Evolutionary conservation across 768 basidiomycete genomes (phyloP), one percentile per base, ranked within the genome.

Genomic region (Xerocomus potaroensis): DNA sequence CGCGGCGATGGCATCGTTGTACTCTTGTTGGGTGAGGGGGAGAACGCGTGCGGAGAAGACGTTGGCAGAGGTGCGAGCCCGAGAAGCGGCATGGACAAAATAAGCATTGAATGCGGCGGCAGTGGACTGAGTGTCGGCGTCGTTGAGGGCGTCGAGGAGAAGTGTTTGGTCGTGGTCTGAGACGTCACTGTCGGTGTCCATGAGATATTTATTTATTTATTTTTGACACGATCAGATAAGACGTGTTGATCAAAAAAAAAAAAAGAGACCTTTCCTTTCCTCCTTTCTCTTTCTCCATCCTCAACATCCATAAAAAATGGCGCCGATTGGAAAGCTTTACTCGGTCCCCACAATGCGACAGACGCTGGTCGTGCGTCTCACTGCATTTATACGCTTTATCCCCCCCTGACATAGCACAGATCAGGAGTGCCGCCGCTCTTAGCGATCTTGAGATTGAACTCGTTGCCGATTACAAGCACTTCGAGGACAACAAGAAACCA

Each of bases 21-120:
- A 84, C 57, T 85, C 84, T 19, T 87, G 81, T 3, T 77, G 67
- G 11, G 81, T 77, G 30, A 92, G 72, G 1, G 90, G 86, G 19
- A 82, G 74, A 26, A 91, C 78, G 21, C 84, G 77, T 19, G 76
- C 63, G 0, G 92, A 90, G 64, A 92, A 92, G 40, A 90, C 77
- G 56, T 86, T 84, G 49, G 81, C 70, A 26, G 90, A 91, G 24
- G 91, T 94, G 51, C 79, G 78, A 1, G 81, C 68, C 14, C 84
- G 76, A 19, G 80, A 72, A 8, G 81, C 71, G 23, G 76, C 70
- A 32, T 81, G 76, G 6, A 72, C 73, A 63, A 98, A 89, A 70
- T 95, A 98, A 18, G 84, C 81, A 69, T 98, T 93, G 45, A 93
- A 91, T 7, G 82, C 71, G 6, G 88, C 81, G 21, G 78, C 75